These are phyloP conservation scores for Papilionanthe hybrid DNA, from an alignment of 116 monocot genomes.

Conservation along the genomic window DNA sequence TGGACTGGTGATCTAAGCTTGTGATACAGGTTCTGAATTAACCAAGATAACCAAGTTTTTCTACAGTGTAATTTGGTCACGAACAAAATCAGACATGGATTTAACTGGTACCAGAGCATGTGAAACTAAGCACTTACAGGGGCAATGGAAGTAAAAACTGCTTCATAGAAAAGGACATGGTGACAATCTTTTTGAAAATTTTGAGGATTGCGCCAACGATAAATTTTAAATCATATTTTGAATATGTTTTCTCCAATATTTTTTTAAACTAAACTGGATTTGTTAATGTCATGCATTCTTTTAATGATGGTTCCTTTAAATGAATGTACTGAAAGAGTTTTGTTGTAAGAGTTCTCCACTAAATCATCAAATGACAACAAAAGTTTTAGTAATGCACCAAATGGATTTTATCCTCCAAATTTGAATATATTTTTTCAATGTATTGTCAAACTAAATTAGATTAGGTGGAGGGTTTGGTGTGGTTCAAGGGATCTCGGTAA, in stretches of 20 bases:
- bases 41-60: slow-evolving; percentile 5
- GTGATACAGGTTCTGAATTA: slow-evolving; percentile 33
- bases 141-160: not conserved
- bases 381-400: too few species aligned
- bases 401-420: too few species aligned
- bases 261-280: not conserved
- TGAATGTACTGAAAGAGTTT: too few species aligned
- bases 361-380: too few species aligned
- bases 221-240: not conserved
- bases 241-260: not conserved
- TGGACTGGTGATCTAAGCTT: slow-evolving; percentile 25
- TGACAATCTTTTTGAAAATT: not conserved
- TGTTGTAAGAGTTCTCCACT: too few species aligned
- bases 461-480: too few species aligned
- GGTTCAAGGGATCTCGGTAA: too few species aligned
- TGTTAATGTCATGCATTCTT: not conserved
- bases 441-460: too few species aligned
- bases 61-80: slow-evolving; percentile 15
- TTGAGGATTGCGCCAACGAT: not conserved
- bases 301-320: too few species aligned
- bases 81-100: slow-evolving; percentile 8
- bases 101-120: not conserved
- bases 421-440: too few species aligned
- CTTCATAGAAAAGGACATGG: not conserved
- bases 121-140: not conserved